Conservation (phyloP, 2,329 filamentous ascomycete genomes). For the Epichloe gansuensis region DNA sequence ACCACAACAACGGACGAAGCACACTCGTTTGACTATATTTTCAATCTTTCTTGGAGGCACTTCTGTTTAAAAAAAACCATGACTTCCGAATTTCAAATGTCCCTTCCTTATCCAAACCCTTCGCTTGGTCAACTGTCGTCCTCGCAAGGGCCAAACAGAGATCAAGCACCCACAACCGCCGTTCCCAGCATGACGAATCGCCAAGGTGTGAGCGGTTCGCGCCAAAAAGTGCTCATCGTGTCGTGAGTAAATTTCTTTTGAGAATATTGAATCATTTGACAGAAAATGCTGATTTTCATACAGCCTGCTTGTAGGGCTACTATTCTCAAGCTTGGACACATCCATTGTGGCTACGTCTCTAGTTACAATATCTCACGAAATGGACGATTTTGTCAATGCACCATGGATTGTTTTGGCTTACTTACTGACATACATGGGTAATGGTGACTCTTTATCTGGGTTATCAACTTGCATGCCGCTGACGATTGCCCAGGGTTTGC, state of each 20-base stretch:
- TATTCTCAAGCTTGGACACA: constrained; percentile 45
- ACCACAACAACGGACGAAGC: background rate
- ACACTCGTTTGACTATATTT: constrained; percentile 1
- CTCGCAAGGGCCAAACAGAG: constrained; percentile 3
- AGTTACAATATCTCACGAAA: constrained; percentile 40
- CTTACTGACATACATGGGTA: constrained; percentile 43
- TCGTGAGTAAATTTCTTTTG: constrained; percentile 16
- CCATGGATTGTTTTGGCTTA: constrained; percentile 45
- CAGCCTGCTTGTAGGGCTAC: constrained; percentile 37
- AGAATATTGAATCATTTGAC: background rate
- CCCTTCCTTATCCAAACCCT: constrained; percentile 22
- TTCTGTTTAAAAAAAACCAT: constrained; percentile 8
- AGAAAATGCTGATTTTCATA: background rate
- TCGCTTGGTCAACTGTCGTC: constrained; percentile 19
- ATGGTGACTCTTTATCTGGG: background rate
- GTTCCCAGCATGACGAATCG: background rate
- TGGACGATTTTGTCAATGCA: constrained; percentile 36
- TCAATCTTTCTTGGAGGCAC: background rate
- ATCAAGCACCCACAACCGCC: background rate
- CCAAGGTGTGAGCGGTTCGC: constrained; percentile 7
- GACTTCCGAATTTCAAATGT: constrained; percentile 16
- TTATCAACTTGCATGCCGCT: constrained; percentile 2
- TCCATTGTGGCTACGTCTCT: constrained; percentile 46
- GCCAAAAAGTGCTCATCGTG: constrained; percentile 21
- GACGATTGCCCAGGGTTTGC: constrained; percentile 32